Percentiles rank a stretch among this genome's conserved stretches.
phyloP scores from a whole-genome alignment of 2,329 filamentous ascomycete genomes.

The Penicillium frequentans region DNA sequence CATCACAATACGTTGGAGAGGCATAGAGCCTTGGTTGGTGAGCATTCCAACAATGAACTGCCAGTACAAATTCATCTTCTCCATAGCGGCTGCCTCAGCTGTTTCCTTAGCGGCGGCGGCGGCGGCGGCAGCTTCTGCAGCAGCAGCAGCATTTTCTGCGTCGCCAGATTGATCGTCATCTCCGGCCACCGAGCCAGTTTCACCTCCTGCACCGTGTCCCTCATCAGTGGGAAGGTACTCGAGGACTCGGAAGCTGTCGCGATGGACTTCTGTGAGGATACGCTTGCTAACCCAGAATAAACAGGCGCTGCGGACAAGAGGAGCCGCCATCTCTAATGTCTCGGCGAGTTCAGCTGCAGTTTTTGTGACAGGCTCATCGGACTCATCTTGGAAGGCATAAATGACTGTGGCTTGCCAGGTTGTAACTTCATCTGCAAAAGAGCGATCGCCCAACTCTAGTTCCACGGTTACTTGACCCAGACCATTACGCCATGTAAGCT shows the following conservation, averaged over 20 bases:
- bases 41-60: slow-evolving; percentile 94
- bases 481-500: slow-evolving; percentile 83
- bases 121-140: slow-evolving; percentile 42
- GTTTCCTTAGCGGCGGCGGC: slow-evolving; percentile 46
- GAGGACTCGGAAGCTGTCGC: slow-evolving; percentile 57
- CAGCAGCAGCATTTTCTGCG: slow-evolving; percentile 35
- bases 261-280: slow-evolving; percentile 49
- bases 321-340: slow-evolving; percentile 55
- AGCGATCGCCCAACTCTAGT: slow-evolving; percentile 79
- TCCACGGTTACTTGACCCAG: slow-evolving; percentile 78
- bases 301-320: slow-evolving; percentile 60
- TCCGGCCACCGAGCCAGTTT: slow-evolving; percentile 15
- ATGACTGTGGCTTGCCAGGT: slow-evolving; percentile 89
- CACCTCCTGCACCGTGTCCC: slow-evolving; percentile 20
- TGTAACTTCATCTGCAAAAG: slow-evolving; percentile 67
- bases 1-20: slow-evolving; percentile 77
- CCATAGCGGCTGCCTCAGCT: slow-evolving; percentile 61
- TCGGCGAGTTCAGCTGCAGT: slow-evolving; percentile 47
- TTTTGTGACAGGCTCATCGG: slow-evolving; percentile 37
- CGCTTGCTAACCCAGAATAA: slow-evolving; percentile 63
- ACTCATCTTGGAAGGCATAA: slow-evolving; percentile 68
- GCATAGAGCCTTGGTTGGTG: slow-evolving; percentile 86
- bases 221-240: slow-evolving; percentile 50
- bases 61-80: slow-evolving; percentile 76
- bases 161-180: slow-evolving; percentile 16